Conservation (phyloP, 2,329 filamentous ascomycete genomes). For the Calonectria hawksworthii region DNA sequence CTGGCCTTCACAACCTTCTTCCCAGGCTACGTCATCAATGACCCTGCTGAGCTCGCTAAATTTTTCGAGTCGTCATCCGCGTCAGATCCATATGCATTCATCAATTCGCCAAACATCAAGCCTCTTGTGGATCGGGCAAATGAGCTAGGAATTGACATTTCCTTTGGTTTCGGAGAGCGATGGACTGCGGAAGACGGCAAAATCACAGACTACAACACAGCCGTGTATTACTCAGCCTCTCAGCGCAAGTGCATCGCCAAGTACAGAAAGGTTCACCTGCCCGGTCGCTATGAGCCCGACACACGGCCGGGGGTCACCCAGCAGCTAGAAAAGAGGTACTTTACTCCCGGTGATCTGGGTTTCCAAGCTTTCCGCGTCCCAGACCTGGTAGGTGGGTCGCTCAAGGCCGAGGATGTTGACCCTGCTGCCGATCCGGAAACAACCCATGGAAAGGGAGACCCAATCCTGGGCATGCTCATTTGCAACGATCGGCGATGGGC, state of each 20-base stretch:
- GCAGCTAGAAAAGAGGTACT: slow-evolving; percentile 70
- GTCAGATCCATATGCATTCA: slow-evolving; percentile 26
- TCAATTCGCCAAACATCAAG: slow-evolving; percentile 58
- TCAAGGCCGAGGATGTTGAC: slow-evolving; percentile 48
- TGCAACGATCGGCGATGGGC: slow-evolving; percentile 69
- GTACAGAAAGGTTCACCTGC: slow-evolving; percentile 69
- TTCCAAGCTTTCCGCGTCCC: slow-evolving; percentile 67
- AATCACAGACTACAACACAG: slow-evolving; percentile 59
- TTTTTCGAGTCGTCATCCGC: slow-evolving; percentile 65
- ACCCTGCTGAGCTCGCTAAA: slow-evolving; percentile 57
- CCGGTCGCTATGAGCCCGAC: slow-evolving; percentile 66
- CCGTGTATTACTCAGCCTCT: slow-evolving; percentile 63
- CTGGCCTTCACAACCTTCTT: slow-evolving; percentile 71
- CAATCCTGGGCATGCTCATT: slow-evolving; percentile 68
- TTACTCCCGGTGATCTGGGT: slow-evolving; percentile 65
- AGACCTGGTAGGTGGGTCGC: slow-evolving; percentile 52
- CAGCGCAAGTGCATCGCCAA: slow-evolving; percentile 60
- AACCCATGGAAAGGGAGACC: slow-evolving; percentile 55
- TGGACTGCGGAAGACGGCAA: slow-evolving; percentile 53
- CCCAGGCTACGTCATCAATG: slow-evolving; percentile 63
- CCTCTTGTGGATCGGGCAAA: slow-evolving; percentile 63
- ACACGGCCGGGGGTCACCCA: slow-evolving; percentile 62
- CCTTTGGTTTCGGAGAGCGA: slow-evolving; percentile 65
- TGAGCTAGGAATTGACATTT: slow-evolving; percentile 63
- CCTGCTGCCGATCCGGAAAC: not conserved